A percentile compares a stretch with the other conserved stretches of the same genome.
phyloP scores from a whole-genome alignment of 768 basidiomycete species.

The Pisolithus orientalis region DNA sequence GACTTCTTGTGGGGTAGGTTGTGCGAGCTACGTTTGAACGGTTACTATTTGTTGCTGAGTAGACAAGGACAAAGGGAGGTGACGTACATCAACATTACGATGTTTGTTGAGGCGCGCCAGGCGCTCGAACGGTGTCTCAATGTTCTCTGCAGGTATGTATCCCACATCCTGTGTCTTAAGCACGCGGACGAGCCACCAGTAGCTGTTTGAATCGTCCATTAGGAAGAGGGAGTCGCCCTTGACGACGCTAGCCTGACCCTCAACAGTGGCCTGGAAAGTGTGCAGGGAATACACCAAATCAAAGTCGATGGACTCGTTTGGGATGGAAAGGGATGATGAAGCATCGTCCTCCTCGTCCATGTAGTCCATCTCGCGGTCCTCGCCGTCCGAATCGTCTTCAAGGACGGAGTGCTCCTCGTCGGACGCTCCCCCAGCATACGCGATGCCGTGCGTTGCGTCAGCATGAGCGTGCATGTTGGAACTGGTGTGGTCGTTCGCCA shows the following conservation, averaged over 20 bases:
- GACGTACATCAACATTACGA: conserved; percentile 88
- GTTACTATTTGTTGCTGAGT: neutral
- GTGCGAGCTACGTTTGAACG: conserved; percentile 20
- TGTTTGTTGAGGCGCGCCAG: conserved; percentile 95
- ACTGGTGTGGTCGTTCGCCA: conserved; percentile 45
- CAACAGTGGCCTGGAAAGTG: conserved; percentile 95
- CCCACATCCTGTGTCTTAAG: conserved; percentile 98
- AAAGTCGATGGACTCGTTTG: conserved; percentile 90
- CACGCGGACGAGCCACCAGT: conserved; percentile 99
- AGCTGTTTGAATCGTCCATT: conserved; percentile 98
- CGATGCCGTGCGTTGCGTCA: conserved; percentile 37
- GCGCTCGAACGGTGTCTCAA: conserved; percentile 96
- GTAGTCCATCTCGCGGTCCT: conserved; percentile 60
- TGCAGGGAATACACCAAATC: conserved; percentile 91
- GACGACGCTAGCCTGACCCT: conserved; percentile 97
- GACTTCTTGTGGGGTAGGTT: conserved; percentile 44
- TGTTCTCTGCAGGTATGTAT: conserved; percentile 98
- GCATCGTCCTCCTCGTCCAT: conserved; percentile 72
- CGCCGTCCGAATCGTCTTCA: conserved; percentile 77
- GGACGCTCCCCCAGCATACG: conserved; percentile 35
- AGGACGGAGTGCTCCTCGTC: conserved; percentile 80
- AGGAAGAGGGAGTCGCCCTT: conserved; percentile 95
- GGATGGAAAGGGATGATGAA: conserved; percentile 79
- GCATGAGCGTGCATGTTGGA: conserved; percentile 42
- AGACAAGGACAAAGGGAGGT: neutral